Percentiles rank a stretch among this genome's conserved stretches.
Evolutionary conservation across 2,329 filamentous ascomycete genomes (phyloP).

Genomic region (Exophiala dermatitidis): DNA sequence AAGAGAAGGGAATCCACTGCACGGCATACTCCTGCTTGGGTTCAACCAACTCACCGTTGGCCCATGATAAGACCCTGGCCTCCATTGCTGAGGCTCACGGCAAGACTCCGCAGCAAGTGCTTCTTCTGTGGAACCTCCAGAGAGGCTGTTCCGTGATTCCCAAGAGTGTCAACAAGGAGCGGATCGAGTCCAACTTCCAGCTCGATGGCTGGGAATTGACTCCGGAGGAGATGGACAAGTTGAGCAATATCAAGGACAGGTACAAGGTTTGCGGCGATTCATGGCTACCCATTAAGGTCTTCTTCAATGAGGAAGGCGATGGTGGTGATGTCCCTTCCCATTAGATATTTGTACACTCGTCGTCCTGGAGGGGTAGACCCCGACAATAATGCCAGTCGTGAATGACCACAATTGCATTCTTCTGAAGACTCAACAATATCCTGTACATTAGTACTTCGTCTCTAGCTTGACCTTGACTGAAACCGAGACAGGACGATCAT

Average conservation of each 20-base stretch:
- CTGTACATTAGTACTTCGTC: too few relatives aligned
- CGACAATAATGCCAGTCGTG: too few relatives aligned
- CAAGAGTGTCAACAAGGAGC: conserved; percentile 67
- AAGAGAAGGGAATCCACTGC: conserved; percentile 64
- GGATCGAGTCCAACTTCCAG: conserved; percentile 71
- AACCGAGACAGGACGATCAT: too few relatives aligned
- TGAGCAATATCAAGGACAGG: conserved; percentile 62
- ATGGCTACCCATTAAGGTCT: conserved; percentile 60
- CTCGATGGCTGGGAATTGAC: conserved; percentile 67
- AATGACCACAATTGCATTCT: too few relatives aligned
- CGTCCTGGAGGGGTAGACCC: too few relatives aligned
- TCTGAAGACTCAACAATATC: too few relatives aligned
- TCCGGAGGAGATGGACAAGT: conserved; percentile 61
- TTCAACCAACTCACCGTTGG: conserved; percentile 61
- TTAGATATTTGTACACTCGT: neutral
- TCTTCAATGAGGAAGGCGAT: conserved; percentile 46
- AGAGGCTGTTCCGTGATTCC: conserved; percentile 72
- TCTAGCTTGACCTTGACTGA: too few relatives aligned
- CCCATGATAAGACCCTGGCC: conserved; percentile 40
- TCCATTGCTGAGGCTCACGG: conserved; percentile 27
- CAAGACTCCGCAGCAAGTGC: conserved; percentile 55
- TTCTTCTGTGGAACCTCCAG: conserved; percentile 67
- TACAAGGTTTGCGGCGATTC: conserved; percentile 75
- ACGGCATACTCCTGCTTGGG: conserved; percentile 62
- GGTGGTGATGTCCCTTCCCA: conserved; percentile 19